Percentiles rank a stretch among this genome's conserved stretches.
phyloP scores from a whole-genome alignment of 495 filamentous ascomycete genomes.

The Peziza echinospora region DNA sequence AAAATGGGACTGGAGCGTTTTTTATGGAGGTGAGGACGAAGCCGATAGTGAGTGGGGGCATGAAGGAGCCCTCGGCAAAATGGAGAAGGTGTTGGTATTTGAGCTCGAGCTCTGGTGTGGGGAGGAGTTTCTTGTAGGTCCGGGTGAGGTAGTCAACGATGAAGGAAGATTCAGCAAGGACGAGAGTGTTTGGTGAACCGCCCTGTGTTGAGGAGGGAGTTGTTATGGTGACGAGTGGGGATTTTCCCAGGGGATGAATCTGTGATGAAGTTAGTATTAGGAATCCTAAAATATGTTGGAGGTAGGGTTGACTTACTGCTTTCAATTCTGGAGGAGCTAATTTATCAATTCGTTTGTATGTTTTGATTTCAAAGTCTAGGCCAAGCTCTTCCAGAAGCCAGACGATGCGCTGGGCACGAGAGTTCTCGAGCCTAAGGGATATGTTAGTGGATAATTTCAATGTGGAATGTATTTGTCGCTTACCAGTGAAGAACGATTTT shows the following conservation, averaged over 20 bases:
- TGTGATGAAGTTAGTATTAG: slow-evolving; percentile 13
- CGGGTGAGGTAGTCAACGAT: slow-evolving; percentile 67
- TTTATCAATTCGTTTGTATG: slow-evolving; percentile 43
- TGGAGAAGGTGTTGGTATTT: slow-evolving; percentile 59
- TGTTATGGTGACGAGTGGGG: slow-evolving; percentile 48
- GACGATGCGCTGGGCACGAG: slow-evolving; percentile 63
- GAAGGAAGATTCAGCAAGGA: slow-evolving; percentile 59
- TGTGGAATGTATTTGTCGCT: slow-evolving; percentile 3
- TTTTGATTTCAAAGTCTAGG: slow-evolving; percentile 54
- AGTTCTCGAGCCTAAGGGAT: slow-evolving; percentile 42
- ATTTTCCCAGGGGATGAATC: slow-evolving; percentile 70
- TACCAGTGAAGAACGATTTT: slow-evolving; percentile 64
- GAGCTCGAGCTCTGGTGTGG: slow-evolving; percentile 38
- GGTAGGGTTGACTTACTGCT: not conserved
- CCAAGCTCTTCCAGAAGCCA: slow-evolving; percentile 76
- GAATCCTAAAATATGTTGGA: not conserved
- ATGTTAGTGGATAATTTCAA: not conserved
- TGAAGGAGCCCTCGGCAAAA: slow-evolving; percentile 61
- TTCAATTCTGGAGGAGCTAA: slow-evolving; percentile 40
- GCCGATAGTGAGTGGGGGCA: slow-evolving; percentile 41
- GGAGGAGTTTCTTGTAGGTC: slow-evolving; percentile 36
- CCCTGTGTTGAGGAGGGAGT: slow-evolving; percentile 27
- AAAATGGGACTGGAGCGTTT: slow-evolving; percentile 51
- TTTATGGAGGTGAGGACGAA: slow-evolving; percentile 39
- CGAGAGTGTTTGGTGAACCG: slow-evolving; percentile 25